phyloP scores from a whole-genome alignment of 805 yeast species.

The Candida silvatica region DNA sequence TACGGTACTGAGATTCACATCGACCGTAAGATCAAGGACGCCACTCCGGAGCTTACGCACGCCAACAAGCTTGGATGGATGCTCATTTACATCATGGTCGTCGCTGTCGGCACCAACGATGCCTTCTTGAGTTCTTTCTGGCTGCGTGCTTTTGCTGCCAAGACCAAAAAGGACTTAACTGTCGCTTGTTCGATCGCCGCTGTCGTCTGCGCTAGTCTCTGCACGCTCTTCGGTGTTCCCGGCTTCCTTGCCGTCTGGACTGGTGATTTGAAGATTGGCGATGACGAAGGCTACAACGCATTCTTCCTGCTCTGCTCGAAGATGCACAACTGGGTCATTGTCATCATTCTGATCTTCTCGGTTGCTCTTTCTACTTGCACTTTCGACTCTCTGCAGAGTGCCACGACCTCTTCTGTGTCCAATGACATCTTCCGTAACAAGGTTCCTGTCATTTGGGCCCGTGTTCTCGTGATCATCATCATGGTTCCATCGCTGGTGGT shows the following conservation, averaged over 20 bases:
- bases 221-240: conserved; percentile 68
- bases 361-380: conserved; percentile 78
- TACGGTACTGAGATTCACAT: conserved; percentile 68
- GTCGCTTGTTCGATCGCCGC: conserved; percentile 75
- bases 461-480: conserved; percentile 61
- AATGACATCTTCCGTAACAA: conserved; percentile 86
- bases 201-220: conserved; percentile 50
- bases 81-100: conserved; percentile 70
- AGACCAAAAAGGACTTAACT: conserved; percentile 62
- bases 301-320: conserved; percentile 62
- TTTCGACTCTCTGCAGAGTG: conserved; percentile 82
- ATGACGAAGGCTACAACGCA: conserved; percentile 54
- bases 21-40: conserved; percentile 45
- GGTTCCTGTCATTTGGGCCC: conserved; percentile 53
- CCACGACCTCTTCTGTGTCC: conserved; percentile 79
- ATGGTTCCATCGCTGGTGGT: conserved; percentile 86
- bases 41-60: conserved; percentile 56
- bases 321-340: conserved; percentile 83
- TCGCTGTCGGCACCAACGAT: conserved; percentile 86
- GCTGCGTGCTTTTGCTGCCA: conserved; percentile 89
- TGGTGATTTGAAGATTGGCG: conserved; percentile 47
- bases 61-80: conserved; percentile 82
- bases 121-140: conserved; percentile 89
- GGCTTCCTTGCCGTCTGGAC: conserved; percentile 92
- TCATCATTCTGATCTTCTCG: conserved; percentile 69